Percentiles rank a stretch among this genome's conserved stretches.
Conservation (phyloP, 257 asterid genomes). For the Nemophila menziesii region DNA sequence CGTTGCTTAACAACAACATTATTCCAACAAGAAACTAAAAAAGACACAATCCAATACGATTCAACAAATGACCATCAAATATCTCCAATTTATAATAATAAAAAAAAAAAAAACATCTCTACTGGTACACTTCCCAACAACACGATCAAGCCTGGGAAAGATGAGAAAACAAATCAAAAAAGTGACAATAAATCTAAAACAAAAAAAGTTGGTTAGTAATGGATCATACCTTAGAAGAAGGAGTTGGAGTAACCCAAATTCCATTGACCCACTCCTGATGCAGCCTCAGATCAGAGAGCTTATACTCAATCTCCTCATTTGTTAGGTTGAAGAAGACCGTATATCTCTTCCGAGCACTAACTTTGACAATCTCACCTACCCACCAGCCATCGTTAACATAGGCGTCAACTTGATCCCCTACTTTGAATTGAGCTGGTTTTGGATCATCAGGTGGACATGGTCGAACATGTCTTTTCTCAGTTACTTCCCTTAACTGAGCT, state of each 20-base stretch:
- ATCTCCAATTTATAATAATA: too few species aligned
- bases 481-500: constrained; percentile 42
- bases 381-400: constrained; percentile 78
- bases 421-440: constrained; percentile 18
- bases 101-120: too few species aligned
- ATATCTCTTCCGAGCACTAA: constrained; percentile 30
- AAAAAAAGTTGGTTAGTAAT: too few species aligned
- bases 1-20: too few species aligned
- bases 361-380: constrained; percentile 46
- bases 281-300: constrained; percentile 33
- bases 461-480: constrained; percentile 34
- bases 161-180: too few species aligned
- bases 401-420: constrained; percentile 55
- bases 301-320: constrained; percentile 34
- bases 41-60: too few species aligned
- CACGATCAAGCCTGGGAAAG: too few species aligned
- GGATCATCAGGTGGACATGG: constrained; percentile 52
- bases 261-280: constrained; percentile 66
- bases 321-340: constrained; percentile 43
- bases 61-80: too few species aligned
- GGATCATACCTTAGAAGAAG: too few species aligned
- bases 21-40: too few species aligned
- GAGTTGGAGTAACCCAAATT: constrained; percentile 39
- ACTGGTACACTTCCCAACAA: too few species aligned
- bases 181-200: too few species aligned